These are phyloP conservation scores for Castanospermum australe DNA, from an alignment of 306 rosid species.

Conservation along the genomic window DNA sequence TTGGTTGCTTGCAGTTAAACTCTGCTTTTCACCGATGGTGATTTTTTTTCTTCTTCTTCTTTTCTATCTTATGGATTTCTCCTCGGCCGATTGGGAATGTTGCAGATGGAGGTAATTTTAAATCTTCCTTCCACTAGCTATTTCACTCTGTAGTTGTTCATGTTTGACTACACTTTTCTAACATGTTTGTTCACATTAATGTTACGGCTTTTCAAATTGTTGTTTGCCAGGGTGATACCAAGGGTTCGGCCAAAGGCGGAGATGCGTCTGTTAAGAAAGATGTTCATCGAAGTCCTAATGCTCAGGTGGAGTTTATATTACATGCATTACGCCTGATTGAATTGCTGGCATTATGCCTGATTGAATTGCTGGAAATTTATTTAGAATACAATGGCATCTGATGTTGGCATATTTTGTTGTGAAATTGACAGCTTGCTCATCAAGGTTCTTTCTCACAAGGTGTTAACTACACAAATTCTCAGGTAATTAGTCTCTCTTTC, in stretches of 20 bases:
- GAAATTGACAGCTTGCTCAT: slow-evolving; percentile 49
- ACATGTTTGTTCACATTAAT: background rate
- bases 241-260: slow-evolving; percentile 79
- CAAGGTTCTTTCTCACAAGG: slow-evolving; percentile 77
- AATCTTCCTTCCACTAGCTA: background rate
- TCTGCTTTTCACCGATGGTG: slow-evolving; percentile 26
- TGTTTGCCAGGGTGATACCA: slow-evolving; percentile 74
- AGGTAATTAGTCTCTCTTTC: slow-evolving; percentile 44
- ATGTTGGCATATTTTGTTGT: slow-evolving; percentile 24
- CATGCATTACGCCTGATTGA: background rate
- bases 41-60: background rate
- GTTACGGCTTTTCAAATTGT: slow-evolving; percentile 13
- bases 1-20: background rate
- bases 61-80: background rate
- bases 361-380: background rate
- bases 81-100: slow-evolving; percentile 28
- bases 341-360: background rate
- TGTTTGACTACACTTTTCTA: background rate
- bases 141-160: background rate
- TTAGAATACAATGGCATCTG: slow-evolving; percentile 8
- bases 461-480: slow-evolving; percentile 58
- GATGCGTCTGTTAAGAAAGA: slow-evolving; percentile 68
- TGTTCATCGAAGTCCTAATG: slow-evolving; percentile 48
- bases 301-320: slow-evolving; percentile 53
- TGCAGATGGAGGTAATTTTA: slow-evolving; percentile 78